Base-by-base conservation (phyloP, 2,329 filamentous ascomycete genomes). In the Emericellopsis atlantica region DNA sequence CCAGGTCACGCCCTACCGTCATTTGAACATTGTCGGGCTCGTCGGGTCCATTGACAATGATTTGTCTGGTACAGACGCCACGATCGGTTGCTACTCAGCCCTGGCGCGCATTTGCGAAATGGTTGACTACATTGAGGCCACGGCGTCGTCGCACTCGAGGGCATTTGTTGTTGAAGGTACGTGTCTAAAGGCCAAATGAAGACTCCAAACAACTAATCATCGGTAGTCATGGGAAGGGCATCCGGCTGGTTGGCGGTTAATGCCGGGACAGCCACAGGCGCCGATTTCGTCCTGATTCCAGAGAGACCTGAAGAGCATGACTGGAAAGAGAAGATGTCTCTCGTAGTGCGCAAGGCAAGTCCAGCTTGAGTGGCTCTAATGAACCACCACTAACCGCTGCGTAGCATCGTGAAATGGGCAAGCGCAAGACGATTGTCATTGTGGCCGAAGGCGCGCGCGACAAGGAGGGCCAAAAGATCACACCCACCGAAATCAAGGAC, bases 11-110 rank as follows among this genome's bases (percentile, higher is more conserved):
- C 83, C 84, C 2, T 94, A 87, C 70, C 74, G 75, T 54, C 79
- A 93, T 51, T 75, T 98, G 55, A 98, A 96, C 64, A 95, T 98
- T 50, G 90, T 96, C 41, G 92, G 92, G 37, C 70, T 96, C 40
- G 92, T 98, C 23, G 92, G 92, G 43, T 95, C 88, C 41, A 98
- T 98, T 56, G 92, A 98, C 71, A 98, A 98, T 58, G 92, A 98
- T 57, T 83, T 98, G 64, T 93, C 89, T 39, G 87, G 87, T 48
- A 98, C 92, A 11, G 92, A 98, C 61, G 90, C 92, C 44, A 98
- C 92, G 26, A 95, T 98, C 58, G 92, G 92, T 42, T 93, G 86
- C 60, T 96, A 95, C 67, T 95, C 89, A 35, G 92, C 92, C 21
- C 75, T 98, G 42, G 79, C 84, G 37, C 81, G 90, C 44, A 95